Evolutionary conservation across 2,329 filamentous ascomycete species (phyloP), one percentile per base, ranked within the genome.

Genomic region (Aureobasidium pullulans): DNA sequence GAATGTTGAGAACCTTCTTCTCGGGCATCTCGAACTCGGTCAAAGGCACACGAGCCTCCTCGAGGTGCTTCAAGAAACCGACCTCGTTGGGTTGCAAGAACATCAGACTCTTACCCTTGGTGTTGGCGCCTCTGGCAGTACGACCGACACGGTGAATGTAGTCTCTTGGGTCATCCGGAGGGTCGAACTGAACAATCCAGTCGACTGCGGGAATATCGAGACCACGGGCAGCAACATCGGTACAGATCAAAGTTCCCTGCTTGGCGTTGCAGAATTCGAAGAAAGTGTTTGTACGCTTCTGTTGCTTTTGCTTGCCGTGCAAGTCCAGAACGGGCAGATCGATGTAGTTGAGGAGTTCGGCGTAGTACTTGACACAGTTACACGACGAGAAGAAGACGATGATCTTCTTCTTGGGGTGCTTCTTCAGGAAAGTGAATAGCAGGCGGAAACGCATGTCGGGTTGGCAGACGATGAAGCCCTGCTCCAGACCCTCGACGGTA

Each of bases 271-370:
- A 87, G 72, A 99, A 99, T 72, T 97, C 93, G 73, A 97, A 99
- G 73, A 99, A 99, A 0, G 91, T 96, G 71, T 95, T 96, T 28
- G 94, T 99, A n/a, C 94, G 89, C 75, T 96, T 96, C 75, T 96
- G 91, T 75, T 99, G 94, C 76, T 99, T 99, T 76, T 96, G 90
- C 77, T 99, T 96, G 66, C 91, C 94, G 73, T 95, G 90, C 7
- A 96, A 80, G 66, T 90, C 88, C 44, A 96, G 81, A 2, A 95
- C 89, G 5, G 89, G 91, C 42, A 96, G 82, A 73, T 97, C 94
- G 68, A 97, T 96, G 77, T 96, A 97, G 78, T 97, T 97, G 66
- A 99, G 84, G 31, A 99, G 84, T 73, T 97, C 92, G 29, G 89
- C 85, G 75, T 96, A 91, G 76, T 97, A 99, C 73, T 96, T 96